Conservation (phyloP, 805 yeast species). For the Schwanniomyces pseudopolymorphus region DNA sequence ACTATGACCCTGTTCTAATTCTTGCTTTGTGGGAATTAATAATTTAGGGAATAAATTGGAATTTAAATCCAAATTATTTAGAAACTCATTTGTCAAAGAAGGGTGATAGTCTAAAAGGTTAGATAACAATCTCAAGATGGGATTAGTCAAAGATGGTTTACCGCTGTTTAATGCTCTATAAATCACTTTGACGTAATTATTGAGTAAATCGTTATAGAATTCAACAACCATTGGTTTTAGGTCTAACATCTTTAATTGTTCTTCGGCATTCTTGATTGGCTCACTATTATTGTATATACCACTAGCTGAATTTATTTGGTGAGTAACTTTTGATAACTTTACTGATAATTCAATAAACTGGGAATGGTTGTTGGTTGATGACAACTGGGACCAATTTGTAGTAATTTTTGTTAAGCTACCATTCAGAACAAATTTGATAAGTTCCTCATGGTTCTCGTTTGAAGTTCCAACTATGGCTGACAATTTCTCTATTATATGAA, state of each 20-base stretch:
- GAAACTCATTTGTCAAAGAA: slow-evolving; percentile 52
- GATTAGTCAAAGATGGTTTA: slow-evolving; percentile 59
- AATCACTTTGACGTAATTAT: slow-evolving; percentile 57
- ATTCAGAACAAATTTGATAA: slow-evolving; percentile 27
- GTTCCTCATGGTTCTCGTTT: slow-evolving; percentile 3
- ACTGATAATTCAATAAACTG: slow-evolving; percentile 47
- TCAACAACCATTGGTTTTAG: slow-evolving; percentile 21
- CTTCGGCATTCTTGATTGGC: background rate
- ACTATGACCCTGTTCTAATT: slow-evolving; percentile 36
- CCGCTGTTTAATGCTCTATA: slow-evolving; percentile 64
- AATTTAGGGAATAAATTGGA: slow-evolving; percentile 61
- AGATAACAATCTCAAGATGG: slow-evolving; percentile 57
- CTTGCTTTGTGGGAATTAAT: slow-evolving; percentile 51
- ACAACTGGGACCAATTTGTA: slow-evolving; percentile 41
- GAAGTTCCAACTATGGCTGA: slow-evolving; percentile 3
- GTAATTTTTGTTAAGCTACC: slow-evolving; percentile 30
- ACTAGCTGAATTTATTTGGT: slow-evolving; percentile 9
- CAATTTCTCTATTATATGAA: slow-evolving; percentile 9
- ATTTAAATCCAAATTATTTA: slow-evolving; percentile 67
- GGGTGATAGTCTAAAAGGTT: slow-evolving; percentile 51
- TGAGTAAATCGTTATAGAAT: slow-evolving; percentile 53
- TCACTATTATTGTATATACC: background rate
- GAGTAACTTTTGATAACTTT: slow-evolving; percentile 33
- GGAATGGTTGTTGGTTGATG: slow-evolving; percentile 52
- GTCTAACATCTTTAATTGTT: slow-evolving; percentile 7